Evolutionary conservation across 495 filamentous ascomycete species (phyloP).

Genomic region (Acidomyces sp.): DNA sequence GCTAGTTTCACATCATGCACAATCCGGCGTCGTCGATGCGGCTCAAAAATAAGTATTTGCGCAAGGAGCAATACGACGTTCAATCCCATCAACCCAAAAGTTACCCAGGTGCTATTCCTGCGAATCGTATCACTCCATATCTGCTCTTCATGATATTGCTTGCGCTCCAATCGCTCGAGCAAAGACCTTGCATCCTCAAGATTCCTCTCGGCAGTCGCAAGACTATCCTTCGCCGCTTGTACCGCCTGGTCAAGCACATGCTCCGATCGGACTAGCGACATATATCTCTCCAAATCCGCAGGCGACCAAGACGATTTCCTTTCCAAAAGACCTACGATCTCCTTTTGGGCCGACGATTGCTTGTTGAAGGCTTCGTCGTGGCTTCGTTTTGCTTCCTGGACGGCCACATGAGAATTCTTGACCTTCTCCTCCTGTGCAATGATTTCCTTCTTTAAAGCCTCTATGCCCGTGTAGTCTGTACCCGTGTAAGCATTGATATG

Average conservation of each 20-base stretch:
- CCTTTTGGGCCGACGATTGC: slow-evolving; percentile 78
- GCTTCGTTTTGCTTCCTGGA: slow-evolving; percentile 55
- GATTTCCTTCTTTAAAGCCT: slow-evolving; percentile 67
- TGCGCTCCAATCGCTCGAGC: slow-evolving; percentile 66
- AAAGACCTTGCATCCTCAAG: slow-evolving; percentile 61
- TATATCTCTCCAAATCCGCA: slow-evolving; percentile 85
- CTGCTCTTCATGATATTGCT: slow-evolving; percentile 95
- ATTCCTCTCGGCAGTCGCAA: slow-evolving; percentile 61
- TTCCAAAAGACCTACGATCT: slow-evolving; percentile 86
- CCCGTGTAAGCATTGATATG: slow-evolving; percentile 87
- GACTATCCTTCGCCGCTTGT: slow-evolving; percentile 50
- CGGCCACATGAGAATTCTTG: slow-evolving; percentile 45
- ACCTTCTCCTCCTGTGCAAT: slow-evolving; percentile 54
- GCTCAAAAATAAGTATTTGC: slow-evolving; percentile 86
- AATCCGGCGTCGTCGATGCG: slow-evolving; percentile 70
- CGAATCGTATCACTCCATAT: slow-evolving; percentile 98
- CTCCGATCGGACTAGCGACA: slow-evolving; percentile 76
- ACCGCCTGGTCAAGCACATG: slow-evolving; percentile 89
- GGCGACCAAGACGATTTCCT: slow-evolving; percentile 87
- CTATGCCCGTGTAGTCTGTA: slow-evolving; percentile 70
- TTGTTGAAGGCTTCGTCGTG: slow-evolving; percentile 68
- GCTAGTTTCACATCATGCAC: slow-evolving; percentile 71
- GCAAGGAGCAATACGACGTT: slow-evolving; percentile 83
- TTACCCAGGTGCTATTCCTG: slow-evolving; percentile 92
- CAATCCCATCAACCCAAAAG: slow-evolving; percentile 93